phyloP scores from a whole-genome alignment of 169 alveolate species.

The Eimeria acervulina region DNA sequence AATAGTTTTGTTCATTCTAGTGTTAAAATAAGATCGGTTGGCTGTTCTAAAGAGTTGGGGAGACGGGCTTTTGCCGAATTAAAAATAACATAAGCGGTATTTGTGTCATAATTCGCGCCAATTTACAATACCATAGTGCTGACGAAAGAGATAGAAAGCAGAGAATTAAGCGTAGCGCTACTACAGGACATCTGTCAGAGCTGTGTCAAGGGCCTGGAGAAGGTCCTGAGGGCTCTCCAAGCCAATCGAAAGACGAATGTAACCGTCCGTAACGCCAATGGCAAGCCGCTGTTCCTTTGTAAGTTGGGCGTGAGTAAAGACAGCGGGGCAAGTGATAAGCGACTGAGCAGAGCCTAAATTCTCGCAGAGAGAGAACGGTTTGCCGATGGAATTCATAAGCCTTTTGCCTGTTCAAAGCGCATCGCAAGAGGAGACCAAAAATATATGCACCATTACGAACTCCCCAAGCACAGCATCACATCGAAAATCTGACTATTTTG shows the following conservation, averaged over 20 bases:
- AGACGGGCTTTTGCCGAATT: not conserved
- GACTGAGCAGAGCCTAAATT: conserved; percentile 87
- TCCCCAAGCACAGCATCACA: not conserved
- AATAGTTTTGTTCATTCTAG: not conserved
- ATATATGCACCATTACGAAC: not conserved
- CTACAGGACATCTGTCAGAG: conserved; percentile 70
- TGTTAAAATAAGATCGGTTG: not conserved
- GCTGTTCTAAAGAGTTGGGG: not conserved
- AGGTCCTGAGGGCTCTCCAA: conserved; percentile 87
- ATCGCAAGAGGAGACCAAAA: not conserved
- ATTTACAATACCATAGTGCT: not conserved
- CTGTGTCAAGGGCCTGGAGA: conserved; percentile 79
- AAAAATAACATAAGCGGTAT: not conserved
- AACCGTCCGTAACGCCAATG: conserved; percentile 88
- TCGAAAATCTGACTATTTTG: not conserved
- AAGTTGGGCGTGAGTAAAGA: conserved; percentile 90
- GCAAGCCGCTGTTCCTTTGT: conserved; percentile 85
- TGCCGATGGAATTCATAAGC: conserved; percentile 81
- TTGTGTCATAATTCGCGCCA: not conserved
- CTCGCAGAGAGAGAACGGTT: conserved; percentile 89
- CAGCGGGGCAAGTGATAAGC: conserved; percentile 88
- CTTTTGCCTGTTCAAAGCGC: conserved; percentile 12
- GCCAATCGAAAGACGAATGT: conserved; percentile 86
- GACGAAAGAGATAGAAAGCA: not conserved
- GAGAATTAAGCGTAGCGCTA: not conserved